These are phyloP conservation scores for Tolypocladium paradoxum DNA, from an alignment of 2,329 filamentous ascomycete genomes.

Conservation along the genomic window DNA sequence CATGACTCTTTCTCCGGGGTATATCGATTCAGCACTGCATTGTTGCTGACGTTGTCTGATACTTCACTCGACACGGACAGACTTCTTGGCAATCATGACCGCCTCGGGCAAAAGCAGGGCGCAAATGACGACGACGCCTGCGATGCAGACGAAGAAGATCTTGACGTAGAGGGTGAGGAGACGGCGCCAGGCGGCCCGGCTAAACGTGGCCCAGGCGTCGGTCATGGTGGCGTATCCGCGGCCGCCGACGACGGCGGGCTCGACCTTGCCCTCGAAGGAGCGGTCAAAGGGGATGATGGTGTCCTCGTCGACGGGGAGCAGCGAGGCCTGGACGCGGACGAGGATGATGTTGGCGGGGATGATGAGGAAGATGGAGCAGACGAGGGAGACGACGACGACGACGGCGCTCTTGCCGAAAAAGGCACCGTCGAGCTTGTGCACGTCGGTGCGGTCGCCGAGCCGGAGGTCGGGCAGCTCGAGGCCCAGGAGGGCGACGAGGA, in stretches of 20 bases:
- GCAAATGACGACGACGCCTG: constrained; percentile 32
- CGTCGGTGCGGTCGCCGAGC: constrained; percentile 20
- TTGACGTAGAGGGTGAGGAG: constrained; percentile 69
- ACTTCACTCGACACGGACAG: constrained; percentile 1
- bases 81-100: constrained; percentile 25
- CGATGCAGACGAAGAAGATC: constrained; percentile 46
- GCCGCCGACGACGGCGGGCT: constrained; percentile 63
- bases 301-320: constrained; percentile 71
- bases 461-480: constrained; percentile 28
- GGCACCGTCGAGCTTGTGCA: constrained; percentile 16
- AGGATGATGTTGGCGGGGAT: constrained; percentile 70
- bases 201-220: constrained; percentile 73
- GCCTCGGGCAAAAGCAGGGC: constrained; percentile 40
- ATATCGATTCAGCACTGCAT: neutral
- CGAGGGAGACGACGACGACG: constrained; percentile 33
- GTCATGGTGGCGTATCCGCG: constrained; percentile 58
- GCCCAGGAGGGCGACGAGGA: constrained; percentile 30
- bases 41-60: neutral
- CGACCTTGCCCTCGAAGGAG: constrained; percentile 66
- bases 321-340: constrained; percentile 74
- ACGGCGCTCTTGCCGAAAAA: constrained; percentile 30
- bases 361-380: constrained; percentile 50
- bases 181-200: constrained; percentile 59
- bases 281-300: constrained; percentile 87
- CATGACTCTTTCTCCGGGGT: neutral